These are phyloP conservation scores for Pyrus betulifolia DNA, from an alignment of 306 rosid genomes.

Conservation along the genomic window DNA sequence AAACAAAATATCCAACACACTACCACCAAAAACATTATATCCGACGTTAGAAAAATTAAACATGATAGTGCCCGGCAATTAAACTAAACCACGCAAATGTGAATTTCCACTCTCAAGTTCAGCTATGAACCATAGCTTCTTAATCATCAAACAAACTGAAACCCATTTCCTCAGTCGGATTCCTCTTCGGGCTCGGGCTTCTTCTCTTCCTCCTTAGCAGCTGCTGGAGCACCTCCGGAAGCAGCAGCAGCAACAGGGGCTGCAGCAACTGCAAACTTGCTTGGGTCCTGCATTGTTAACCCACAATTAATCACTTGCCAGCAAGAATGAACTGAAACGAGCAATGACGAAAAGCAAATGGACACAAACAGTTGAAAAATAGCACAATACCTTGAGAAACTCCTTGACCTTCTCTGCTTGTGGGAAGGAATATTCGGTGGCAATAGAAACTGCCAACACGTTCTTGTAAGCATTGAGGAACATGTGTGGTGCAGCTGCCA, in stretches of 20 bases:
- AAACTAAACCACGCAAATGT: background rate
- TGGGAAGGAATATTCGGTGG: conserved; percentile 57
- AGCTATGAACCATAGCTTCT: background rate
- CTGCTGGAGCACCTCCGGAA: conserved; percentile 28
- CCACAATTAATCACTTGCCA: background rate
- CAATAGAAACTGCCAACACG: conserved; percentile 55
- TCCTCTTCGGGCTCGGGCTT: conserved; percentile 48
- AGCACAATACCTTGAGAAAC: conserved; percentile 46
- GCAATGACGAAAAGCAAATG: background rate
- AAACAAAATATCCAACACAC: background rate
- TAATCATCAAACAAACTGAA: conserved; percentile 34
- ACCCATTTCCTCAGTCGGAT: conserved; percentile 48
- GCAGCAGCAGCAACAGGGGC: conserved; percentile 16
- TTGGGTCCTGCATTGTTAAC: conserved; percentile 26
- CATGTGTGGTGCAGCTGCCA: conserved; percentile 90
- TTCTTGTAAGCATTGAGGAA: conserved; percentile 73
- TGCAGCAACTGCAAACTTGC: conserved; percentile 36
- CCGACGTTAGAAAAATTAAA: background rate
- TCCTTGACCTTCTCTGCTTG: conserved; percentile 80
- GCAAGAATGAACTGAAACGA: background rate
- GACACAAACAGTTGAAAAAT: background rate
- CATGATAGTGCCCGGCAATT: background rate
- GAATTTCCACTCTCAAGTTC: background rate
- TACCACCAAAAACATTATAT: background rate
- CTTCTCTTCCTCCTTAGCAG: conserved; percentile 54